phyloP scores from a whole-genome alignment of 2,329 filamentous ascomycete genomes.

The Chrysoporthe austroafricana region DNA sequence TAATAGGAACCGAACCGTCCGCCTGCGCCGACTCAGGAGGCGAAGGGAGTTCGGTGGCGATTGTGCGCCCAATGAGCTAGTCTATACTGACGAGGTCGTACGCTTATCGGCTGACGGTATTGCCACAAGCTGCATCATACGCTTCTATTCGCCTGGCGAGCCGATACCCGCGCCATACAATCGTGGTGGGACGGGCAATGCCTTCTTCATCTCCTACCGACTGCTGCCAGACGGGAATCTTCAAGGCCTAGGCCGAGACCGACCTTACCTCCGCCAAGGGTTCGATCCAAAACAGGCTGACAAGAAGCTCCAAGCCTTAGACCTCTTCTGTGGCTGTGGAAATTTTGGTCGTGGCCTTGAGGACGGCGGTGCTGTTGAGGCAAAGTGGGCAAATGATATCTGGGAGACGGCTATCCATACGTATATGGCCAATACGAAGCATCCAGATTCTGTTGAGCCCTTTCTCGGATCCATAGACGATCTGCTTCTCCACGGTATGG shows the following conservation, averaged over 20 bases:
- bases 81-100: slow-evolving; percentile 55
- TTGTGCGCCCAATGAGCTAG: slow-evolving; percentile 59
- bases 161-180: slow-evolving; percentile 66
- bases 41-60: slow-evolving; percentile 45
- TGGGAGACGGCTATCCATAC: slow-evolving; percentile 68
- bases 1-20: slow-evolving; percentile 38
- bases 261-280: slow-evolving; percentile 49
- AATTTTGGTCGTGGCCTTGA: slow-evolving; percentile 78
- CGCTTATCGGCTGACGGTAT: slow-evolving; percentile 47
- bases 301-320: slow-evolving; percentile 61
- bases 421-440: slow-evolving; percentile 67
- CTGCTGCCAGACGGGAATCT: slow-evolving; percentile 33
- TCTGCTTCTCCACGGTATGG: slow-evolving; percentile 59
- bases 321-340: slow-evolving; percentile 78
- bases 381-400: slow-evolving; percentile 71
- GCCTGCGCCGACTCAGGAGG: slow-evolving; percentile 58
- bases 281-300: slow-evolving; percentile 48
- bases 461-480: slow-evolving; percentile 77
- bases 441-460: slow-evolving; percentile 48
- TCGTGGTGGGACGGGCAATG: slow-evolving; percentile 65
- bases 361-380: slow-evolving; percentile 68
- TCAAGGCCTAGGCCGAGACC: slow-evolving; percentile 4
- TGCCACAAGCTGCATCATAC: slow-evolving; percentile 61
- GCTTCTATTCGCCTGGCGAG: slow-evolving; percentile 52
- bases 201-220: slow-evolving; percentile 63